These are phyloP conservation scores for Arachis stenosperma DNA, from an alignment of 306 rosid genomes.

Conservation along the genomic window DNA sequence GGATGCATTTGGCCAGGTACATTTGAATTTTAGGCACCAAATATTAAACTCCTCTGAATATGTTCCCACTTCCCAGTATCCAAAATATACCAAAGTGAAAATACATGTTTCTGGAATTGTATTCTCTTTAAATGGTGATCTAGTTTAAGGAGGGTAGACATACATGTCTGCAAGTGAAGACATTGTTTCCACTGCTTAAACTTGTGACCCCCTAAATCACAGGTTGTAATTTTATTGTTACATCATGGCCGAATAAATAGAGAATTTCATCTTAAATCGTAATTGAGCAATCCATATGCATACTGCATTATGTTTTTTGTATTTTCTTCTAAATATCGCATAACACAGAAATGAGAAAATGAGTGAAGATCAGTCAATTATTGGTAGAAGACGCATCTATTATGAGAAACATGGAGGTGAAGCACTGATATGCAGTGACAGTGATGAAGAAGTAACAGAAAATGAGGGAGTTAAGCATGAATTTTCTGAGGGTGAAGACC, in stretches of 20 bases:
- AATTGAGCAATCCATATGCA: conserved; percentile 25
- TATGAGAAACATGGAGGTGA: conserved; percentile 66
- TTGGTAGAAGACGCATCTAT: conserved; percentile 70
- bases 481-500: conserved; percentile 75
- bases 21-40: conserved; percentile 22
- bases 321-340: conserved; percentile 45
- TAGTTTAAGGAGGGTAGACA: no score
- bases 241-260: background rate
- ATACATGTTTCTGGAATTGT: conserved; percentile 1
- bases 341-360: conserved; percentile 84
- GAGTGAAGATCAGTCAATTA: conserved; percentile 74
- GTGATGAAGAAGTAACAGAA: conserved; percentile 64
- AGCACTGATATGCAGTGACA: conserved; percentile 69
- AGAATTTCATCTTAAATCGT: background rate
- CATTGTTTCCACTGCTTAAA: background rate
- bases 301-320: conserved; percentile 38
- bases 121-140: background rate
- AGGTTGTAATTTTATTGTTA: background rate
- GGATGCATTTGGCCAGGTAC: conserved; percentile 81
- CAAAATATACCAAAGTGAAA: background rate
- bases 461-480: conserved; percentile 57
- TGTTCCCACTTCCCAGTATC: background rate
- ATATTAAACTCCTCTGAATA: background rate
- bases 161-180: background rate
- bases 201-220: background rate